Evolutionary conservation across 495 filamentous ascomycete species (phyloP).

Genomic region (Hypoxylon crocopeplum): DNA sequence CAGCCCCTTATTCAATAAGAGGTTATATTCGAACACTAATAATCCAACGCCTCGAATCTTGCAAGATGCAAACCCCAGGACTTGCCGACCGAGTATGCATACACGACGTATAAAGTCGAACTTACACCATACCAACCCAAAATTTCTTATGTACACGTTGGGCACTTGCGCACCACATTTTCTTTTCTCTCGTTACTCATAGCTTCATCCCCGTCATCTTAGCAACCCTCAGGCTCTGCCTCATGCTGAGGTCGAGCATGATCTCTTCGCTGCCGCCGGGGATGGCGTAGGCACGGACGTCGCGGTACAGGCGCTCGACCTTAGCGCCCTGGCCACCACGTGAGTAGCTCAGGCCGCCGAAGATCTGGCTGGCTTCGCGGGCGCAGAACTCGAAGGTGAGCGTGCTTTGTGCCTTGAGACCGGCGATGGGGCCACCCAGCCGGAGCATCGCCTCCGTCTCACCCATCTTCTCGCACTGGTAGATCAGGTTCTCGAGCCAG

Average conservation of each 20-base stretch:
- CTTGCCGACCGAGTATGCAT: constrained; percentile 10
- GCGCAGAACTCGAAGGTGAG: constrained; percentile 97
- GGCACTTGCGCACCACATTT: not conserved
- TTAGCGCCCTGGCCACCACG: constrained; percentile 95
- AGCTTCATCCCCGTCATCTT: constrained; percentile 96
- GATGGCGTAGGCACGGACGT: constrained; percentile 98
- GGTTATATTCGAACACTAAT: not conserved
- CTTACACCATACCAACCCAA: not conserved
- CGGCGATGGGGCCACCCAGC: constrained; percentile 90
- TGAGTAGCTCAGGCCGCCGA: constrained; percentile 91
- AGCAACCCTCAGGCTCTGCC: constrained; percentile 88
- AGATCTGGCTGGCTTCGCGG: constrained; percentile 95
- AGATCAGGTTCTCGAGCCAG: constrained; percentile 97
- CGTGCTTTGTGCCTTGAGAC: constrained; percentile 91
- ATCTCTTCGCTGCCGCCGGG: constrained; percentile 98
- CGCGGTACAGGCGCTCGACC: constrained; percentile 92
- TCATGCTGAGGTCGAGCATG: constrained; percentile 96
- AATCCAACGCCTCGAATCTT: constrained; percentile 6
- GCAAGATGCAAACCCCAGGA: constrained; percentile 10
- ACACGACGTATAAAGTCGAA: constrained; percentile 1
- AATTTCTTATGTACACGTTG: constrained; percentile 10
- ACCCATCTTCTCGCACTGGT: constrained; percentile 89
- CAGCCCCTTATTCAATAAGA: too few relatives aligned
- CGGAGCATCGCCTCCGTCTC: constrained; percentile 96
- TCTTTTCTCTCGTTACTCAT: constrained; percentile 53